Percentiles rank a stretch among this genome's conserved stretches.
Conservation (phyloP, 2,329 filamentous ascomycete species). For the Claviceps pazoutovae region DNA sequence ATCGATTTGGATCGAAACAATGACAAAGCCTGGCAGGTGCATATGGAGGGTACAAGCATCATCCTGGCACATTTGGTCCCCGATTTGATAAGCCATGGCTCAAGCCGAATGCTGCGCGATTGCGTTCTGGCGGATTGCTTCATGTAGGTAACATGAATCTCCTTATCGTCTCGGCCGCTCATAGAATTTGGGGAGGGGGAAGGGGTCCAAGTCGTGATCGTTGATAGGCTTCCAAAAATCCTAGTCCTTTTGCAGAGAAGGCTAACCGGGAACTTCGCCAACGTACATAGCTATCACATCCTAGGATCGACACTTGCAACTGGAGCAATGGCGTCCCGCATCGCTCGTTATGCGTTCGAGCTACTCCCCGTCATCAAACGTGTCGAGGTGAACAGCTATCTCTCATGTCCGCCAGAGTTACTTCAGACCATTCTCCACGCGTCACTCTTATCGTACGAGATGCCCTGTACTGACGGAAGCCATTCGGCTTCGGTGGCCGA, state of each 20-base stretch:
- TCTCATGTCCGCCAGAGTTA: conserved; percentile 28
- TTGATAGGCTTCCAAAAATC: not conserved
- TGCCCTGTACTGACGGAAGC: conserved; percentile 17
- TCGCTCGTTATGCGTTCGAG: conserved; percentile 25
- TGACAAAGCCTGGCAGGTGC: conserved; percentile 30
- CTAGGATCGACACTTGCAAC: conserved; percentile 25
- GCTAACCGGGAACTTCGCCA: not conserved
- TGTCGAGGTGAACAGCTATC: conserved; percentile 27
- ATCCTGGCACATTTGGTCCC: conserved; percentile 24
- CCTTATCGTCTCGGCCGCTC: not conserved
- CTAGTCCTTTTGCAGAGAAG: not conserved
- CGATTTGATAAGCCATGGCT: conserved; percentile 14
- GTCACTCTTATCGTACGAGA: conserved; percentile 29
- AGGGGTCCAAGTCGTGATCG: not conserved
- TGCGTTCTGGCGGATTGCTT: conserved; percentile 34
- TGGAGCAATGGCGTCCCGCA: conserved; percentile 22
- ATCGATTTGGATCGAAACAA: conserved; percentile 31
- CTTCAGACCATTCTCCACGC: conserved; percentile 31
- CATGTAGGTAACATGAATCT: conserved; percentile 22
- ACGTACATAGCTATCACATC: conserved; percentile 24
- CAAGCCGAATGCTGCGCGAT: conserved; percentile 26
- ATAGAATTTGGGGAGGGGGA: not conserved
- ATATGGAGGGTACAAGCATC: conserved; percentile 31
- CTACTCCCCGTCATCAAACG: conserved; percentile 26
- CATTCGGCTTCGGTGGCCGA: conserved; percentile 19